A percentile compares a stretch with the other conserved stretches of the same genome.
phyloP scores from a whole-genome alignment of 2,329 filamentous ascomycete genomes.

The Venturia aucupariae region DNA sequence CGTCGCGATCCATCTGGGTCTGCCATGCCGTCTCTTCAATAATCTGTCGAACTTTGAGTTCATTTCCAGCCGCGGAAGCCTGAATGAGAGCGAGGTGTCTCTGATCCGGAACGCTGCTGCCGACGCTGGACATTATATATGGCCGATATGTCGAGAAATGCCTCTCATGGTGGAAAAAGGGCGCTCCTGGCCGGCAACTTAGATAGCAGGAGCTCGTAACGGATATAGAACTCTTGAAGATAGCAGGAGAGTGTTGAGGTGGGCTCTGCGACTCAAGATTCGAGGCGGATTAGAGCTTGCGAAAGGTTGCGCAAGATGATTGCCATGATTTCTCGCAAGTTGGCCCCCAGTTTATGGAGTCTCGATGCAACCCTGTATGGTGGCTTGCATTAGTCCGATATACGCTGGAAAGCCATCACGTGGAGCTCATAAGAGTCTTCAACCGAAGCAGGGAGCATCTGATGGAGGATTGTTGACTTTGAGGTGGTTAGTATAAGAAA shows the following conservation, averaged over 20 bases:
- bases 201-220: not conserved
- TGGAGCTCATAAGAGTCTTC: not conserved
- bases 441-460: not conserved
- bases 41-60: conserved; percentile 7
- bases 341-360: not conserved
- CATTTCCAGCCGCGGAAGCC: conserved; percentile 7
- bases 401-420: not conserved
- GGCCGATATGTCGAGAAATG: not conserved
- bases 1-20: conserved; percentile 12
- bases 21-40: conserved; percentile 12
- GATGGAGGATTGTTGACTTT: not conserved
- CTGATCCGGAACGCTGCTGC: conserved; percentile 2
- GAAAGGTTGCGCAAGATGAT: conserved; percentile 3
- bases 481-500: not conserved
- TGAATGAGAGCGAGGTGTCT: conserved; percentile 11
- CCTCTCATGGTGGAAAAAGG: not conserved
- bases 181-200: not conserved
- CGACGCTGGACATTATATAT: conserved; percentile 12
- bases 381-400: not conserved
- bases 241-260: not conserved
- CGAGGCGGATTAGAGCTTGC: not conserved
- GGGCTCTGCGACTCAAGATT: not conserved
- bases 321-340: not conserved
- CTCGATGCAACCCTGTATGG: not conserved
- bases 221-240: not conserved